Evolutionary conservation across 148 eudicot genomes (phyloP).

Genomic region (Arctostaphylos glauca): DNA sequence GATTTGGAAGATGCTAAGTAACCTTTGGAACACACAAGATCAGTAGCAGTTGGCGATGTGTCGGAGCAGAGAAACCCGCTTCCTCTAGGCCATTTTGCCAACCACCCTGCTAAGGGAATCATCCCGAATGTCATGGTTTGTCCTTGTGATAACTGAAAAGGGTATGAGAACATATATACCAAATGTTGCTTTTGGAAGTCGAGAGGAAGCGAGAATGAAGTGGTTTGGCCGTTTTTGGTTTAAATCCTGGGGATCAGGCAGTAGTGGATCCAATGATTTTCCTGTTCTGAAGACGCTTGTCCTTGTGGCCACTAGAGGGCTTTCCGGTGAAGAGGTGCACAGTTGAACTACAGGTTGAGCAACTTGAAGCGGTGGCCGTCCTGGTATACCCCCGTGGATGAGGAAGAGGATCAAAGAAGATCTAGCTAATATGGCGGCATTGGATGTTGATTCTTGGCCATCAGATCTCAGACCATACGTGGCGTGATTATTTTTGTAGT

Average conservation of each 20-base stretch:
- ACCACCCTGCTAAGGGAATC: slow-evolving; percentile 68
- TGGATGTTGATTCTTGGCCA: neutral
- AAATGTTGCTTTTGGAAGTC: slow-evolving; percentile 59
- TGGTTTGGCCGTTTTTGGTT: slow-evolving; percentile 87
- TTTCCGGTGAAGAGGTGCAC: slow-evolving; percentile 68
- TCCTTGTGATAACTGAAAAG: slow-evolving; percentile 74
- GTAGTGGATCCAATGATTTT: slow-evolving; percentile 31
- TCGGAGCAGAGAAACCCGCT: slow-evolving; percentile 83
- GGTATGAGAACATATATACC: slow-evolving; percentile 80
- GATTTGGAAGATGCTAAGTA: slow-evolving; percentile 80
- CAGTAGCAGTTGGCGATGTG: slow-evolving; percentile 45
- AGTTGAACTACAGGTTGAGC: slow-evolving; percentile 82
- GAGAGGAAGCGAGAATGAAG: slow-evolving; percentile 63
- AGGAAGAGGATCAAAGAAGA: slow-evolving; percentile 89
- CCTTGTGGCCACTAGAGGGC: slow-evolving; percentile 69
- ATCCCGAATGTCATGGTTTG: slow-evolving; percentile 90
- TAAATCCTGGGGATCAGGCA: slow-evolving; percentile 57
- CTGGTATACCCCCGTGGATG: slow-evolving; percentile 87
- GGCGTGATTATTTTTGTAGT: neutral
- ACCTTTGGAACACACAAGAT: slow-evolving; percentile 47
- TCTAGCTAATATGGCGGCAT: neutral
- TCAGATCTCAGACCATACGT: neutral
- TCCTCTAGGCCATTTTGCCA: slow-evolving; percentile 84
- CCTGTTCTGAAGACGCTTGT: slow-evolving; percentile 67
- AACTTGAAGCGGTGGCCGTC: slow-evolving; percentile 72